Evolutionary conservation across 306 rosid species (phyloP).

Genomic region (Cicer chorassanicum): DNA sequence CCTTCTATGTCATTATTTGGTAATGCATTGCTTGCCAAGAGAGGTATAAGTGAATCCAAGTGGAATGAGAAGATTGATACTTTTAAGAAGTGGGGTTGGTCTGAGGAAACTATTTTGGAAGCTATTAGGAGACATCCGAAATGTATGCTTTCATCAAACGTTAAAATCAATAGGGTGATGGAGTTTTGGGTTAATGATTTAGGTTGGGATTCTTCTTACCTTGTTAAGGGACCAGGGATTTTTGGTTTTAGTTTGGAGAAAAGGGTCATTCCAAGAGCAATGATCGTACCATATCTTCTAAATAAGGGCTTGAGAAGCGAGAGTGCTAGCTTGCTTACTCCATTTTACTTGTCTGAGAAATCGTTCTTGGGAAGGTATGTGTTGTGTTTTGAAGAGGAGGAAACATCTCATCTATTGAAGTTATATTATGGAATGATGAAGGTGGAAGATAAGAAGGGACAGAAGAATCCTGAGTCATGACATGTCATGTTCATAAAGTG

Average conservation of each 20-base stretch:
- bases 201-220: slow-evolving; percentile 45
- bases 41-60: slow-evolving; percentile 33
- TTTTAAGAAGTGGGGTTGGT: slow-evolving; percentile 65
- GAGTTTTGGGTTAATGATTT: slow-evolving; percentile 51
- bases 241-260: slow-evolving; percentile 36
- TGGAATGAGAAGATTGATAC: slow-evolving; percentile 54
- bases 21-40: slow-evolving; percentile 46
- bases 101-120: slow-evolving; percentile 50
- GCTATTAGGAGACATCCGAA: slow-evolving; percentile 48
- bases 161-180: slow-evolving; percentile 55
- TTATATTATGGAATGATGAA: slow-evolving; percentile 34
- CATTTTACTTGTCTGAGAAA: slow-evolving; percentile 25
- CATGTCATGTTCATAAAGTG: neutral
- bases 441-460: neutral
- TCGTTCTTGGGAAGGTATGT: slow-evolving; percentile 46
- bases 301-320: slow-evolving; percentile 49
- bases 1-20: slow-evolving; percentile 35
- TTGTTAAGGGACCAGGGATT: slow-evolving; percentile 16
- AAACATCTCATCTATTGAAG: slow-evolving; percentile 35
- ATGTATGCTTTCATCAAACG: slow-evolving; percentile 47
- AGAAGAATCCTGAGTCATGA: neutral
- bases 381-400: slow-evolving; percentile 23
- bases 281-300: slow-evolving; percentile 42
- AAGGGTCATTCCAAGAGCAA: slow-evolving; percentile 61
- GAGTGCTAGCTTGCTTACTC: slow-evolving; percentile 31